Percentiles rank a stretch among this genome's conserved stretches.
These are phyloP conservation scores for Aureobasidium sp. DNA, from an alignment of 2,329 filamentous ascomycete genomes.

Conservation along the genomic window DNA sequence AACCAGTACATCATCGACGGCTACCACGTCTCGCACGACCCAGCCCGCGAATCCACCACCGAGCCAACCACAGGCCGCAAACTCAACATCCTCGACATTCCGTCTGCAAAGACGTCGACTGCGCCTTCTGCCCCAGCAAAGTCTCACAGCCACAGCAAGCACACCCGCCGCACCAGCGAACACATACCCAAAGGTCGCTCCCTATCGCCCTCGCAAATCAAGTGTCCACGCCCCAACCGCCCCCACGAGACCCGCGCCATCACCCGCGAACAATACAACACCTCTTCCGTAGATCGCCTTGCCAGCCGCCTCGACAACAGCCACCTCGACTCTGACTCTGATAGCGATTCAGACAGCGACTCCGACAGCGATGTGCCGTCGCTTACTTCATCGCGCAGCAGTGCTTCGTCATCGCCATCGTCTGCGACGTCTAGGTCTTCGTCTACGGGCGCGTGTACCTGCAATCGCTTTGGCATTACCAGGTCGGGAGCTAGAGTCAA, in stretches of 20 bases:
- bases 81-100: conserved; percentile 94
- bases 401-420: conserved; percentile 47
- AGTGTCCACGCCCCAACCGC: conserved; percentile 81
- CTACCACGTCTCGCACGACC: conserved; percentile 96
- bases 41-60: conserved; percentile 76
- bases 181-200: conserved; percentile 84
- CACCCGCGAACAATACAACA: conserved; percentile 71
- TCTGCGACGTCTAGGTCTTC: conserved; percentile 53
- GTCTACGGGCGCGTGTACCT: conserved; percentile 63
- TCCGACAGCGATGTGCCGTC: conserved; percentile 50
- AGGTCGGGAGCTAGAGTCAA: conserved; percentile 84
- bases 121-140: conserved; percentile 32
- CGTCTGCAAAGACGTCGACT: conserved; percentile 43
- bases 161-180: conserved; percentile 44
- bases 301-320: conserved; percentile 47
- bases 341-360: conserved; percentile 53
- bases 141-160: conserved; percentile 38
- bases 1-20: conserved; percentile 89
- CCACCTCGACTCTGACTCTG: conserved; percentile 18
- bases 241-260: conserved; percentile 84
- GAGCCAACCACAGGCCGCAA: conserved; percentile 96
- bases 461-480: conserved; percentile 94
- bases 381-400: conserved; percentile 67
- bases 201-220: conserved; percentile 80
- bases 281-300: conserved; percentile 71